Evolutionary conservation across 2,329 filamentous ascomycete species (phyloP).

Genomic region (Sarocladium brachiariae): DNA sequence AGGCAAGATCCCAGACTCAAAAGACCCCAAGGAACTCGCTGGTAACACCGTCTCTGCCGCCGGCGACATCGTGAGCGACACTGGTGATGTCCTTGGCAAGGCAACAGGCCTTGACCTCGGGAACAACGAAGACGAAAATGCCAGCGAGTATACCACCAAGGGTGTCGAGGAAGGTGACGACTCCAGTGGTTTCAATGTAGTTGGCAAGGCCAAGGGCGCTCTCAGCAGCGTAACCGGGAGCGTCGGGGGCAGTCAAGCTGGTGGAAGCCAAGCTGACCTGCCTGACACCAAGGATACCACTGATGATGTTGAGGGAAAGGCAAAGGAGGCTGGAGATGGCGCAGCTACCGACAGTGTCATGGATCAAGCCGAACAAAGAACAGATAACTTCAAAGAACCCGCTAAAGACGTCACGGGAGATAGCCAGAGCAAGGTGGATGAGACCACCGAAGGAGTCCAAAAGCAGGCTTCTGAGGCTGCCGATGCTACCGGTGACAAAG

Average conservation of each 20-base stretch:
- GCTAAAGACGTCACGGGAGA: slow-evolving; percentile 13
- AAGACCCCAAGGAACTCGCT: slow-evolving; percentile 32
- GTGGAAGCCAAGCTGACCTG: slow-evolving; percentile 7
- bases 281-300: slow-evolving; percentile 17
- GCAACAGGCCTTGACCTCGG: slow-evolving; percentile 22
- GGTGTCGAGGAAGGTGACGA: slow-evolving; percentile 23
- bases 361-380: slow-evolving; percentile 10
- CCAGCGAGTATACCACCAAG: slow-evolving; percentile 35
- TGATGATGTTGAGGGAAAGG: slow-evolving; percentile 10
- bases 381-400: slow-evolving; percentile 1
- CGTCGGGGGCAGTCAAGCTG: slow-evolving; percentile 3
- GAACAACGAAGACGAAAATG: slow-evolving; percentile 23
- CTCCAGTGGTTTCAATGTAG: slow-evolving; percentile 21
- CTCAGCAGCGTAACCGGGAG: slow-evolving; percentile 13
- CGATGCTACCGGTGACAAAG: neutral
- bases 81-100: slow-evolving; percentile 36
- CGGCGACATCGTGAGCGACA: slow-evolving; percentile 28
- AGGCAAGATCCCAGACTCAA: slow-evolving; percentile 33
- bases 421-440: slow-evolving; percentile 11
- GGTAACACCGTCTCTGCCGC: slow-evolving; percentile 32
- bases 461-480: neutral
- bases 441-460: slow-evolving; percentile 12
- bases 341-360: slow-evolving; percentile 6
- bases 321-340: slow-evolving; percentile 4
- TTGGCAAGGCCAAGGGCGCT: slow-evolving; percentile 22